Base-by-base conservation (phyloP, 208 protist species). In the Tritrichomonas musculus region DNA sequence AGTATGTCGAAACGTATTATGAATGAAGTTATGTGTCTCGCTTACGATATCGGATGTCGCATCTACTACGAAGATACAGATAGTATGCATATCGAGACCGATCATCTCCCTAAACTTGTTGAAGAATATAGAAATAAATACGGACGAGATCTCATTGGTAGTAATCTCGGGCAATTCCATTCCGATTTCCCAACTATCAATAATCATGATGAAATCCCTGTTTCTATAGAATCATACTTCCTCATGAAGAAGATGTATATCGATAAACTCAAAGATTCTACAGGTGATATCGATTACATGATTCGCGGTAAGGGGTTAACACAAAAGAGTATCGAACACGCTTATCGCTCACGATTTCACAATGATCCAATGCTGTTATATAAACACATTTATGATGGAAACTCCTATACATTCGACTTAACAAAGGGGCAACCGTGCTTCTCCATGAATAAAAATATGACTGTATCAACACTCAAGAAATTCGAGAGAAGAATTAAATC, bases 11-110 rank as follows among this genome's bases (percentile, higher is more conserved):
- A 84, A 53, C 36, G 73, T 53, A 84, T 84, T 39, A 84, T 84
- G 73, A 84, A 84, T 30, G 73, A 84, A 53, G 73, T 84, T 3
- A 84, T 84, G 73, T 53, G 41, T 53, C 9, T 84, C 27, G 73
- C 33, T n/a, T 3, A 84, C 20, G 73, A 77, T 22, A 77, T 47
- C 9, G 44, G 9, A 9, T 47, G 4, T 84, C n/a, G 25, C 9
- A 84, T 84, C 9, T 84, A 53, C 53, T 84, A 84, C 53, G 41
- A 84, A 53, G 73, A 84, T 84, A 84, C 73, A 22, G 73, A 84
- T 44, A n/a, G 4, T n/a, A 84, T 84, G 73, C 73, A 84, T 44
- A 53, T 84, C 49, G 36, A 53, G 13, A 25, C 49, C 5, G 22
- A 69, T n/a, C 17, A 69, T 69, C 3, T n/a, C 5, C 17, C 11